Base-by-base conservation (phyloP, 2,329 filamentous ascomycete species). In the Escovopsis sp. region DNA sequence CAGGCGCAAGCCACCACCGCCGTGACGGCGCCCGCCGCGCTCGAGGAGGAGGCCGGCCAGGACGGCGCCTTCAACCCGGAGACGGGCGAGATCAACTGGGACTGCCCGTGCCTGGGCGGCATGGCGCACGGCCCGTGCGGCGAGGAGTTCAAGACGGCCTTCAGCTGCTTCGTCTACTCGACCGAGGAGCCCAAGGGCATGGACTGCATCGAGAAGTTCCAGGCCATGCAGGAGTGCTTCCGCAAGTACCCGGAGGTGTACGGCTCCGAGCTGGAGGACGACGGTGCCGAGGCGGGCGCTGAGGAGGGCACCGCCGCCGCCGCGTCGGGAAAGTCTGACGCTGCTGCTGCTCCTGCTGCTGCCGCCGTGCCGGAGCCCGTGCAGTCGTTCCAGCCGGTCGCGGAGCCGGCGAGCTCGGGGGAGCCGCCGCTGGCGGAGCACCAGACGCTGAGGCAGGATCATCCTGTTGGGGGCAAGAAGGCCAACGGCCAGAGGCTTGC, bases 21-120 rank as follows among this genome's bases (percentile, higher is more conserved):
- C 47, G 48, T 51, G 6, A 58, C 59, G 25, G 67, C 71, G 2
- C 65, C 69, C 7, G 66, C 66, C 43, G 70, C 62, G 0, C 65
- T 91, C 12, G 82, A 94, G 60, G 76, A 85, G 45, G 87, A 95
- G 61, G 87, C 86, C 6, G 74, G 68, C 47, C 79, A 89, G 58
- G 79, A 96, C 63, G 91, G 86, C 43, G 91, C 91, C 1, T 98
- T 96, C 68, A 94, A 98, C 63, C 87, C 88, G 3, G 91, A 96
- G 68, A 98, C 91, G 9, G 91, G 91, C 52, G 91, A 98, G 72
- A 98, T 98, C 66, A 98, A 98, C 71, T 98, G 91, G 91, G 91
- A 96, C 60, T 98, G 91, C 63, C 91, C 91, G 13, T 98, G 91
- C 61, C 68, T 98, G 30, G 91, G 91, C 39, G 91, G 91, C 41